Base-by-base conservation (phyloP, 768 basidiomycete species). In the Kwoniella sp. region DNA sequence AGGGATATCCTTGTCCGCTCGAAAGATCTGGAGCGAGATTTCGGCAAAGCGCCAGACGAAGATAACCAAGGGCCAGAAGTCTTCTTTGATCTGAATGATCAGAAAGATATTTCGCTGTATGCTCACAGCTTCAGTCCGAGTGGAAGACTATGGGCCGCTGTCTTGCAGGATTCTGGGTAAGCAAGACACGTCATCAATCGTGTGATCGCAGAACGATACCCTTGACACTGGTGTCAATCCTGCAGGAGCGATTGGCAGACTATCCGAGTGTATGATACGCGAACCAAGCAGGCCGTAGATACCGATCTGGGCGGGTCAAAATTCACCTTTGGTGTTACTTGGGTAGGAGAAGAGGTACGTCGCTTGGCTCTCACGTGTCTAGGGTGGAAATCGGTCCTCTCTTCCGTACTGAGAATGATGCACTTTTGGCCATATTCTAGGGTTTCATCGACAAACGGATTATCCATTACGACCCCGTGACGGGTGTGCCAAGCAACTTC, bases 271-370 rank as follows among this genome's bases (percentile, higher is more conserved):
- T 58, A 34, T 28, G 63, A 65, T 51, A 65, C 63, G 12, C 31
- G 26, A n/a, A 65, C 56, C 53, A 61, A 53, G 29, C 2, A 62
- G 41, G 45, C 65, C 20, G 31, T 67, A n/a, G 65, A 67, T 8
- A 53, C 29, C 11, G 65, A 67, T 55, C 47, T 67, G 38, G 53
- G 38, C 9, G 54, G 55, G 34, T 61, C 65, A 13, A 67, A 67
- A 26, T 67, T 67, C 38, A 67, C 65, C 25, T 67, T 67, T 38
- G 65, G 65, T 11, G 55, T 53, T 11, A 67, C 53, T 20, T 67
- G 54, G 59, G 48, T 67, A 12, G 60, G 54, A 30, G 58, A 60
- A 34, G 48, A 38, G 31, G 58, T 60, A 23, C 51, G 58, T 31
- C 25, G 1, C 8, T 1, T 0, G 8, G 8, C 20, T 13, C 41